Conservation (phyloP, 208 protist species). For the Trypanosoma cruzi region DNA sequence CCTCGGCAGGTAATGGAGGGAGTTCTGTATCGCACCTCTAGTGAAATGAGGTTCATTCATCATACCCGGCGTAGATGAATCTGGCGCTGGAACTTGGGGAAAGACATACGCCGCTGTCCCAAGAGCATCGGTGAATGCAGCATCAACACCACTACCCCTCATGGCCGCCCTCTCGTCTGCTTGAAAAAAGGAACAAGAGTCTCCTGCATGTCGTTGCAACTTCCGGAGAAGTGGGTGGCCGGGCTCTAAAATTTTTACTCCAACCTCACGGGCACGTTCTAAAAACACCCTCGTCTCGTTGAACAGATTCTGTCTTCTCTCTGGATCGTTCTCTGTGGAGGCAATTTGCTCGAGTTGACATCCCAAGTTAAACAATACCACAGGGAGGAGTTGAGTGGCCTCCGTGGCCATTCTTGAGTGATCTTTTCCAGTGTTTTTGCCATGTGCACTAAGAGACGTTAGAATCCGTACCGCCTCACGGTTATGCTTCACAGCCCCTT, state of each 20-base stretch:
- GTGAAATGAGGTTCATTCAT: background rate
- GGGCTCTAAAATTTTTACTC: background rate
- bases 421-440: background rate
- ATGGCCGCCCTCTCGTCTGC: background rate
- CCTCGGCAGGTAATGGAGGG: background rate
- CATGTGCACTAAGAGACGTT: background rate
- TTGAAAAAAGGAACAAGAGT: background rate
- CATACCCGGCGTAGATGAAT: background rate
- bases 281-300: conserved; percentile 7
- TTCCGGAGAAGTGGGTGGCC: conserved; percentile 19
- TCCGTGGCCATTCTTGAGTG: background rate
- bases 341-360: conserved; percentile 15
- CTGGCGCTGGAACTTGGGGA: background rate
- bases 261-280: conserved; percentile 4
- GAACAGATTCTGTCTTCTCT: background rate
- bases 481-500: conserved; percentile 8
- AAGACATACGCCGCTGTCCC: background rate
- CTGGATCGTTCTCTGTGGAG: background rate
- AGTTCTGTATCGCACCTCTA: background rate
- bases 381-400: conserved; percentile 17
- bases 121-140: background rate
- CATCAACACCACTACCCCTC: too few relatives aligned
- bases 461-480: conserved; percentile 16
- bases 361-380: conserved; percentile 21
- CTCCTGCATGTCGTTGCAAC: background rate